phyloP scores from a whole-genome alignment of 345 rosid species.

The Brassica cretica region DNA sequence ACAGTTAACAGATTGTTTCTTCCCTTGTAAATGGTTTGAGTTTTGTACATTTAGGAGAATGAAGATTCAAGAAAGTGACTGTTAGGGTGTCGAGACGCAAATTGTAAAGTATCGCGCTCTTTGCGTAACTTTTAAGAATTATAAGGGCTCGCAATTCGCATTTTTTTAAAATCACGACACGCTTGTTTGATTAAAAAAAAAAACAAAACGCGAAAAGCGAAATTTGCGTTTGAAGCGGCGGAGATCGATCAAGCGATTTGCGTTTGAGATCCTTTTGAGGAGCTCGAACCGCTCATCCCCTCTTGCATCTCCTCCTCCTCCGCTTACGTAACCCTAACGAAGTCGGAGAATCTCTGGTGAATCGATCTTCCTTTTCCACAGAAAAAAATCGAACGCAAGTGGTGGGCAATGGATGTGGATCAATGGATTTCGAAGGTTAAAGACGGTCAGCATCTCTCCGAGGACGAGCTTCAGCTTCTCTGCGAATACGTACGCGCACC shows the following conservation, averaged over 20 bases:
- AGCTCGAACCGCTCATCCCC: conserved; percentile 27
- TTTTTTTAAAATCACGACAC: neutral
- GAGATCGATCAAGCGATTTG: conserved; percentile 32
- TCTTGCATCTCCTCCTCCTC: conserved; percentile 25
- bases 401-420: conserved; percentile 85
- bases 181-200: neutral
- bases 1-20: conserved; percentile 21
- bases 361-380: neutral
- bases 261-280: conserved; percentile 22
- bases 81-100: neutral
- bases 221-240: conserved; percentile 32
- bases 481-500: conserved; percentile 76
- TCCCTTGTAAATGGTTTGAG: conserved; percentile 34
- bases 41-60: conserved; percentile 25
- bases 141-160: neutral
- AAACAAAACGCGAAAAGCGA: neutral
- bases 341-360: conserved; percentile 24
- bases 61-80: conserved; percentile 10
- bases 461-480: conserved; percentile 96
- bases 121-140: neutral
- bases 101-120: neutral
- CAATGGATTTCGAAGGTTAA: conserved; percentile 94
- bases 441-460: conserved; percentile 93
- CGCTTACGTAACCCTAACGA: conserved; percentile 36
- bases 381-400: conserved; percentile 21